Conservation (phyloP, 2,329 filamentous ascomycete species). For the Beauveria pseudobassiana region DNA sequence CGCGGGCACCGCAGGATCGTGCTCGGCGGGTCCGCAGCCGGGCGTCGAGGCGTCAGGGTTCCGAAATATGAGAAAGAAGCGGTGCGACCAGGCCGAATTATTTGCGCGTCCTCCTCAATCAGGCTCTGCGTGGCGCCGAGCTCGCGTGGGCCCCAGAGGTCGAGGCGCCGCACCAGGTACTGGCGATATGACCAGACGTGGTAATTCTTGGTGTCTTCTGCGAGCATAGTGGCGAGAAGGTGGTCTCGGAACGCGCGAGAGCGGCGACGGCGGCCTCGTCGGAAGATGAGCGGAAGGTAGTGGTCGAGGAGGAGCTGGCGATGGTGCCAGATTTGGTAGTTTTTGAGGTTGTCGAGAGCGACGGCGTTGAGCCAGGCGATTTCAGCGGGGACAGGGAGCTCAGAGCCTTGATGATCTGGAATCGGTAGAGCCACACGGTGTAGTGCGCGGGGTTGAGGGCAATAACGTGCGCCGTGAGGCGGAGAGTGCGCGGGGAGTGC, state of each 20-base stretch:
- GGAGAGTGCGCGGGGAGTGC: constrained; percentile 67
- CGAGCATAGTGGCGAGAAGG: constrained; percentile 72
- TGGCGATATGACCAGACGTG: constrained; percentile 97
- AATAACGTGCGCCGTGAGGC: constrained; percentile 84
- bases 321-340: constrained; percentile 96
- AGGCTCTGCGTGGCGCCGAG: constrained; percentile 63
- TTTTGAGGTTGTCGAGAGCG: constrained; percentile 80
- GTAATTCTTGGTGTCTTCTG: constrained; percentile 89
- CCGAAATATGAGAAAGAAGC: constrained; percentile 85
- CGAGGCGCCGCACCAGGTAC: constrained; percentile 56
- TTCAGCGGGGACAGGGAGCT: constrained; percentile 61
- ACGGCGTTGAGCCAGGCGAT: constrained; percentile 80
- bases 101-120: constrained; percentile 81
- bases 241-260: constrained; percentile 59
- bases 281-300: constrained; percentile 51
- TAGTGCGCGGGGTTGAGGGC: constrained; percentile 93
- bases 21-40: constrained; percentile 40
- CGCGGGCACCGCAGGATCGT: constrained; percentile 50
- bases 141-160: constrained; percentile 65
- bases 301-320: constrained; percentile 58
- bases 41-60: constrained; percentile 44
- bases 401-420: constrained; percentile 65
- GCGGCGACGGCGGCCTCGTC: constrained; percentile 47
- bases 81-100: constrained; percentile 96
- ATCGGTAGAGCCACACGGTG: constrained; percentile 96